These are phyloP conservation scores for Aspergillus oerlinghausenensis DNA, from an alignment of 2,329 filamentous ascomycete species.

Conservation along the genomic window DNA sequence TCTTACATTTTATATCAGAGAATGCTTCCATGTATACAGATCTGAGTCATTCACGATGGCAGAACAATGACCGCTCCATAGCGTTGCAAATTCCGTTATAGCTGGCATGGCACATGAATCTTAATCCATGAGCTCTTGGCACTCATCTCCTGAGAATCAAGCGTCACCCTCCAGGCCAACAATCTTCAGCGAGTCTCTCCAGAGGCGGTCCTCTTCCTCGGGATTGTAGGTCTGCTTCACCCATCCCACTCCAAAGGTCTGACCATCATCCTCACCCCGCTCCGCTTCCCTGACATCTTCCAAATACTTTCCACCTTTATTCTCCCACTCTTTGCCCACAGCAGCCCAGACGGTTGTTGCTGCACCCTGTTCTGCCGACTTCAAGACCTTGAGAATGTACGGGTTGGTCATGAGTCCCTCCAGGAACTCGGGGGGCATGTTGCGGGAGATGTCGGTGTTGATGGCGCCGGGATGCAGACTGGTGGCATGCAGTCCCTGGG, in stretches of 20 bases:
- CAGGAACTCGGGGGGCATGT: not conserved
- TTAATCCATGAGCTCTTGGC: too few species aligned
- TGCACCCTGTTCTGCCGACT: constrained; percentile 17
- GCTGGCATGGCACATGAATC: too few species aligned
- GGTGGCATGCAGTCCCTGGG: constrained; percentile 41
- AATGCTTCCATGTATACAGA: too few species aligned
- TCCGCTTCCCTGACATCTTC: constrained; percentile 16
- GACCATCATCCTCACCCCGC: constrained; percentile 2
- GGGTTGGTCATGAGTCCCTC: not conserved
- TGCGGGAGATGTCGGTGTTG: constrained; percentile 2
- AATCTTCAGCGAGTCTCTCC: constrained; percentile 1
- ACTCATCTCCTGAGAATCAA: too few species aligned
- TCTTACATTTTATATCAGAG: too few species aligned
- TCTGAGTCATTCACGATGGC: too few species aligned
- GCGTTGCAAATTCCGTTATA: too few species aligned
- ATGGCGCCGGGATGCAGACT: constrained; percentile 44
- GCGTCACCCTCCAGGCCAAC: not conserved
- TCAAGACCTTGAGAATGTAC: constrained; percentile 1
- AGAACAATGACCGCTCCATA: too few species aligned
- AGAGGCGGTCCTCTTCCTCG: constrained; percentile 2
- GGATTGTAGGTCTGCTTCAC: constrained; percentile 6
- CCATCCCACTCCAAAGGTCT: not conserved
- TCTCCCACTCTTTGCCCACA: constrained; percentile 20
- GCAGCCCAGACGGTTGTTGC: constrained; percentile 26
- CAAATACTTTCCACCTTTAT: constrained; percentile 22